Percentiles rank a stretch among this genome's conserved stretches.
Evolutionary conservation across 257 asterid species (phyloP).

Genomic region (Rauvolfia tetraphylla): DNA sequence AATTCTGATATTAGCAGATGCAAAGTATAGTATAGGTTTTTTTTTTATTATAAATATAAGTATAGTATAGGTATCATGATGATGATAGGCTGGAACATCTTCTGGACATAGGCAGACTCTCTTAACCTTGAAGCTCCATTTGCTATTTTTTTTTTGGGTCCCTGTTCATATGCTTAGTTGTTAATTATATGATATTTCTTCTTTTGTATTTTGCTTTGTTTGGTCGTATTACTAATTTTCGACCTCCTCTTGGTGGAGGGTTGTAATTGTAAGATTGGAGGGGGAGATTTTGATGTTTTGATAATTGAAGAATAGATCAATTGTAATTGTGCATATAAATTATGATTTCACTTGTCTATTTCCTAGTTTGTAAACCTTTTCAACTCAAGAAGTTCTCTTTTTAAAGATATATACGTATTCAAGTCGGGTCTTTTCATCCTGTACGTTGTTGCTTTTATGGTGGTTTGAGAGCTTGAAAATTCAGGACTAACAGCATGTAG

Average conservation of each 20-base stretch:
- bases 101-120: conserved; percentile 19
- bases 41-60: too few species aligned
- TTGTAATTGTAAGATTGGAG: not conserved
- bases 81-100: conserved; percentile 29
- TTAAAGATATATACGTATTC: too few species aligned
- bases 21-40: conserved; percentile 30
- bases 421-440: too few species aligned
- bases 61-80: conserved; percentile 36
- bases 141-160: conserved; percentile 3
- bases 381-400: not conserved
- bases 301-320: conserved; percentile 12
- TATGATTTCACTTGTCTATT: conserved; percentile 7
- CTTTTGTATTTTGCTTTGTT: conserved; percentile 8
- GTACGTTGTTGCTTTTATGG: too few species aligned
- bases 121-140: conserved; percentile 25
- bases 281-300: not conserved
- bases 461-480: too few species aligned
- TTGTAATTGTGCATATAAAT: conserved; percentile 30
- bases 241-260: not conserved
- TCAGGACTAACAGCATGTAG: too few species aligned
- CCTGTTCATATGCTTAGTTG: conserved; percentile 34
- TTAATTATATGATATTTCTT: not conserved
- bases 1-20: conserved; percentile 31
- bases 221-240: not conserved
- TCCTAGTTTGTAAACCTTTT: not conserved